Evolutionary conservation across 2,329 filamentous ascomycete genomes (phyloP).

Genomic region (Trichoderma atrobrunneum): DNA sequence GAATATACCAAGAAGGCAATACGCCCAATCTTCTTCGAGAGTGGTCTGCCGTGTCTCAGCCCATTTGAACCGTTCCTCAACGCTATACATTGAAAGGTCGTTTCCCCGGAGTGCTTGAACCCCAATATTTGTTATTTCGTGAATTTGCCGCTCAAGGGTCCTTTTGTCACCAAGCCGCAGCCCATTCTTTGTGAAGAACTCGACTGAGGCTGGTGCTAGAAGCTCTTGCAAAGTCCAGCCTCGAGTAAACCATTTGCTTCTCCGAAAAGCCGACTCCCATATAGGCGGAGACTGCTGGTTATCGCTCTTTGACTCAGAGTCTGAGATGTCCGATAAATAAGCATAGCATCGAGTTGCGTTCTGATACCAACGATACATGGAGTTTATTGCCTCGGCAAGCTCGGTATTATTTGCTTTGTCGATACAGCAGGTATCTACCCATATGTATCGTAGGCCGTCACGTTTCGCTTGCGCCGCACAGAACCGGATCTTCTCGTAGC

Average conservation of each 20-base stretch:
- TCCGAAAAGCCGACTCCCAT: neutral
- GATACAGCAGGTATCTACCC: conserved; percentile 24
- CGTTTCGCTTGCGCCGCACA: conserved; percentile 16
- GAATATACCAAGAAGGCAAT: conserved; percentile 29
- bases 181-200: conserved; percentile 26
- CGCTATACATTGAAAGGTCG: conserved; percentile 16
- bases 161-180: conserved; percentile 21
- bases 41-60: conserved; percentile 25
- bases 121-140: neutral
- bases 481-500: conserved; percentile 21
- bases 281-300: neutral
- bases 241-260: conserved; percentile 24
- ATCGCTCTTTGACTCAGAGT: neutral
- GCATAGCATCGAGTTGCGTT: conserved; percentile 15
- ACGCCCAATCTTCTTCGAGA: conserved; percentile 27
- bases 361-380: conserved; percentile 23
- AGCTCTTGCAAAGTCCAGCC: conserved; percentile 28
- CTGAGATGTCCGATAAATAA: neutral
- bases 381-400: conserved; percentile 4
- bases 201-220: conserved; percentile 27
- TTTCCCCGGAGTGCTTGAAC: neutral
- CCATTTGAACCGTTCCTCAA: conserved; percentile 27
- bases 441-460: conserved; percentile 19
- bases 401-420: conserved; percentile 20
- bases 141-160: neutral